Evolutionary conservation across 202 grass and related monocot genomes (phyloP).

Genomic region (Bolboschoenoplectus hybrid): DNA sequence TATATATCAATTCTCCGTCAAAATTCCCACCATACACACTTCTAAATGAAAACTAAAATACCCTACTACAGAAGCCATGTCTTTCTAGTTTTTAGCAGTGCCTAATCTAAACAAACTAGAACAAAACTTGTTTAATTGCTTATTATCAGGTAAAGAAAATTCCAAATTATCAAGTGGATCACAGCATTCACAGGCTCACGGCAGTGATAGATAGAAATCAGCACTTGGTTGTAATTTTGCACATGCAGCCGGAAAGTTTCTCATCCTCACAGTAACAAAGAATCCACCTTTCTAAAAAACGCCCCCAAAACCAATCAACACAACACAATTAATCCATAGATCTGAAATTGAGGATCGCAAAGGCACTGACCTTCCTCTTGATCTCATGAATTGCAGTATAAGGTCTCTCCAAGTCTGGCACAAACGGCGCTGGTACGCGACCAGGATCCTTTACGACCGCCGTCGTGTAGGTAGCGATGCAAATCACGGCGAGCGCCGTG

Average conservation of each 20-base stretch:
- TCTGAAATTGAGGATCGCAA: constrained; percentile 39
- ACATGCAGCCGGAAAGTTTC: not conserved
- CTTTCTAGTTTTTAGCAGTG: constrained; percentile 37
- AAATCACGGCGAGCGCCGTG: constrained; percentile 56
- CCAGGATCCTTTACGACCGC: constrained; percentile 78
- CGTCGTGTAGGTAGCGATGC: constrained; percentile 60
- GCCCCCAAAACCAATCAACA: not conserved
- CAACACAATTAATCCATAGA: constrained; percentile 20
- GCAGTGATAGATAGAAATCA: not conserved
- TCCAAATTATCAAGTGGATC: not conserved
- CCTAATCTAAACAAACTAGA: not conserved
- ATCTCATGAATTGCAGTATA: constrained; percentile 72
- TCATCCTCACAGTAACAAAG: not conserved
- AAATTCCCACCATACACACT: not conserved
- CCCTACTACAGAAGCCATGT: constrained; percentile 29
- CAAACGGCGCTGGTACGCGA: constrained; percentile 72
- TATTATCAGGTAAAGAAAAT: not conserved
- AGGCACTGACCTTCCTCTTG: constrained; percentile 78
- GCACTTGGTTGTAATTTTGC: not conserved
- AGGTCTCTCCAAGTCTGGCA: constrained; percentile 70
- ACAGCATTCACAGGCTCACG: not conserved
- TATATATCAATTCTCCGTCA: not conserved
- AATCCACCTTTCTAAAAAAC: not conserved
- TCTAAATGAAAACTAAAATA: constrained; percentile 30
- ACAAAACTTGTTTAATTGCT: not conserved